These are phyloP conservation scores for Naganishia vishniacii DNA, from an alignment of 768 basidiomycete genomes.

Conservation along the genomic window DNA sequence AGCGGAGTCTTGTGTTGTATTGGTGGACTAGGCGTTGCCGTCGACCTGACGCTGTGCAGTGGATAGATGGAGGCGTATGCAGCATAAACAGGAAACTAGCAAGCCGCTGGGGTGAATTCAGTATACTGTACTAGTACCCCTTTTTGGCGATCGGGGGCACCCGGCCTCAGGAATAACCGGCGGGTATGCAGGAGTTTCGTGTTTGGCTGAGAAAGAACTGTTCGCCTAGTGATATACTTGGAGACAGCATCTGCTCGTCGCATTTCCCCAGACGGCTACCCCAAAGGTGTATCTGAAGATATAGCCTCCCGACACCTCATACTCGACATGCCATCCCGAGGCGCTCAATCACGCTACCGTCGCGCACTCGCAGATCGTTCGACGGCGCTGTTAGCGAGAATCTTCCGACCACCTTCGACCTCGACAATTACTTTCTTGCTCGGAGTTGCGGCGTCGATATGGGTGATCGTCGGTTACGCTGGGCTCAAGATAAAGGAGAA, in stretches of 20 bases:
- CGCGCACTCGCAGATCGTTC: slow-evolving; percentile 7
- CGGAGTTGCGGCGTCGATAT: slow-evolving; percentile 21
- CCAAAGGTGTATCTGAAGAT: no score
- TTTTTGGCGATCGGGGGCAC: background rate
- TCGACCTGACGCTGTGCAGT: no score
- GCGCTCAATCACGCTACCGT: background rate
- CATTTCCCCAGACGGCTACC: no score
- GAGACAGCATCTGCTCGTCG: no score
- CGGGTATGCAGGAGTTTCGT: no score
- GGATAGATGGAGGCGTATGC: no score
- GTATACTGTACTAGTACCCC: no score
- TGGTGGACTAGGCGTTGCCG: background rate
- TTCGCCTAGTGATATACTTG: no score
- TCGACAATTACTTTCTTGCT: slow-evolving; percentile 20
- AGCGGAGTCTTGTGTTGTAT: background rate
- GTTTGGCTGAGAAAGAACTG: no score
- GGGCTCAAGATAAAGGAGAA: slow-evolving; percentile 21
- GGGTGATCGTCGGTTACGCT: slow-evolving; percentile 22
- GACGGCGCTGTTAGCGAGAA: background rate
- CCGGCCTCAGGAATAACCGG: slow-evolving; percentile 9
- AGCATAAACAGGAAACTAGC: no score
- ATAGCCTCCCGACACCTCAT: no score
- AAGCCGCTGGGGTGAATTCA: background rate
- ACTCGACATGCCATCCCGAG: background rate
- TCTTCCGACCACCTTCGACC: background rate